Conservation (phyloP, 345 rosid species). For the Acer saccharum region DNA sequence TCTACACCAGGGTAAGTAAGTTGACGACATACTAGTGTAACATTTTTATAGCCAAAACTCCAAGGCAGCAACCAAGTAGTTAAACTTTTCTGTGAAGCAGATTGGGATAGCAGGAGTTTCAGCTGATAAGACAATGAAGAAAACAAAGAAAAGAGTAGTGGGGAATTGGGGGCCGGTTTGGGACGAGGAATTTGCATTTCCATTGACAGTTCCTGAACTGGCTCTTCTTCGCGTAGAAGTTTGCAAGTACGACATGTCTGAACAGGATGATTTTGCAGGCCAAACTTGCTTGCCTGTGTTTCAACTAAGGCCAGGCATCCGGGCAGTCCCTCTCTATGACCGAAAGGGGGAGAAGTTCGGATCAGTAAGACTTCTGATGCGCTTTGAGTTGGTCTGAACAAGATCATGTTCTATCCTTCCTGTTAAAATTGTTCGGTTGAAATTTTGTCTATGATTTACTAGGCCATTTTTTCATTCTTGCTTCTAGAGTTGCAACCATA, state of each 20-base stretch:
- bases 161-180: constrained; percentile 70
- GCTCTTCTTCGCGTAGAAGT: constrained; percentile 73
- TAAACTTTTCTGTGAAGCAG: constrained; percentile 28
- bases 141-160: constrained; percentile 54
- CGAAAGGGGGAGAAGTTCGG: constrained; percentile 51
- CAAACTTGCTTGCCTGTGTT: constrained; percentile 71
- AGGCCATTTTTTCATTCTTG: neutral
- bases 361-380: constrained; percentile 61
- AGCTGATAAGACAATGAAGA: constrained; percentile 58
- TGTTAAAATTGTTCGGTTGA: neutral
- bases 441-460: neutral
- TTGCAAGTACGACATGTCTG: constrained; percentile 66
- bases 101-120: constrained; percentile 73
- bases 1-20: constrained; percentile 65
- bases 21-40: neutral
- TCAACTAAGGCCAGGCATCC: constrained; percentile 61
- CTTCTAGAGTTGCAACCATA: neutral
- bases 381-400: constrained; percentile 47
- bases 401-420: neutral
- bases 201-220: constrained; percentile 63
- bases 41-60: neutral
- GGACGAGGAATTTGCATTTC: constrained; percentile 69
- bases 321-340: constrained; percentile 60
- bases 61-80: neutral
- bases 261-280: constrained; percentile 69